These are phyloP conservation scores for Penicillium olsonii DNA, from an alignment of 2,329 filamentous ascomycete species.

Conservation along the genomic window DNA sequence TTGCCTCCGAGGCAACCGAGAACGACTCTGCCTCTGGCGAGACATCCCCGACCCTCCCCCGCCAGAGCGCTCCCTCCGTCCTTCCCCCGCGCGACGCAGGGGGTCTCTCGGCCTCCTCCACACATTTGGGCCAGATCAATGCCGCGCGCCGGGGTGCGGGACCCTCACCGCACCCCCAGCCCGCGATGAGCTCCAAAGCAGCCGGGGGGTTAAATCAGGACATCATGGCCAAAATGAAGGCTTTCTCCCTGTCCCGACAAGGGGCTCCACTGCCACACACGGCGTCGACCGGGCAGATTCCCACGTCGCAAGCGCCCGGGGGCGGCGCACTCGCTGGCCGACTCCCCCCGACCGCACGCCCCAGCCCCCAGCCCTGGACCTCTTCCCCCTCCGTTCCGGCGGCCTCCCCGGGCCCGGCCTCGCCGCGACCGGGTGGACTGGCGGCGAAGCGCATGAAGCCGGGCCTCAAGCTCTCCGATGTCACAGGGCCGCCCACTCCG, in stretches of 20 bases:
- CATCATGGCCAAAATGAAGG: slow-evolving; percentile 69
- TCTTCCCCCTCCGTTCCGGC: slow-evolving; percentile 30
- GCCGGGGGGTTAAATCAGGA: slow-evolving; percentile 61
- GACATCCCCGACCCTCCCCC: slow-evolving; percentile 27
- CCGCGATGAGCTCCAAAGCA: slow-evolving; percentile 40
- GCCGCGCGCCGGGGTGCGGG: slow-evolving; percentile 57
- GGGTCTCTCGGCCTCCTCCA: slow-evolving; percentile 78
- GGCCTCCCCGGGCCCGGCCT: slow-evolving; percentile 47
- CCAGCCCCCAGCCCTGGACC: slow-evolving; percentile 35
- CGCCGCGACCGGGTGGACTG: slow-evolving; percentile 48
- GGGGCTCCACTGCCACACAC: slow-evolving; percentile 51
- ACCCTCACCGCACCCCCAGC: slow-evolving; percentile 26
- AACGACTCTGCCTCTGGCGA: slow-evolving; percentile 50
- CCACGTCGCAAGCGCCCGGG: slow-evolving; percentile 18
- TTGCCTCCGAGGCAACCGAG: slow-evolving; percentile 10
- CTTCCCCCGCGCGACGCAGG: slow-evolving; percentile 26
- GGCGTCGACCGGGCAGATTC: slow-evolving; percentile 38
- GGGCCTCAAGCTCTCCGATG: slow-evolving; percentile 51
- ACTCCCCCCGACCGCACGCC: slow-evolving; percentile 28
- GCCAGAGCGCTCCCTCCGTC: slow-evolving; percentile 27
- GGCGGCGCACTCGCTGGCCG: slow-evolving; percentile 34
- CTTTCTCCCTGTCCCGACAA: slow-evolving; percentile 67
- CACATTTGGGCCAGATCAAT: slow-evolving; percentile 74
- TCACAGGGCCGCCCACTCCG: slow-evolving; percentile 49
- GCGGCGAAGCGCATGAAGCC: slow-evolving; percentile 52